phyloP scores from a whole-genome alignment of 2,329 filamentous ascomycete species.

The Aspergillus pseudoglaucus region DNA sequence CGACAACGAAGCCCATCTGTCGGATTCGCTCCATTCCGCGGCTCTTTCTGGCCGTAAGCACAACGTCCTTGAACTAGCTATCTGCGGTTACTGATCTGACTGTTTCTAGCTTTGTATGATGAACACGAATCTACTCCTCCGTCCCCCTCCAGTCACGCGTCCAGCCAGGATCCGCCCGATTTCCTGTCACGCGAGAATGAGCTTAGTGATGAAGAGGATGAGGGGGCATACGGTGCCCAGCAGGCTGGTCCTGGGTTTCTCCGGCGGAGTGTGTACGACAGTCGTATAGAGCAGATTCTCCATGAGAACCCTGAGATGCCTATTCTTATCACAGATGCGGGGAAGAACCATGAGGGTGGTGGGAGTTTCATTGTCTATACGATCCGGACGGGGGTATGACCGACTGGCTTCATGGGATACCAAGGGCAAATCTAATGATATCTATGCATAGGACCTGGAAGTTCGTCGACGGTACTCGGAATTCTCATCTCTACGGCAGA shows the following conservation, averaged over 20 bases:
- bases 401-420: background rate
- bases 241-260: constrained; percentile 47
- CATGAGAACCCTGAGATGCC: constrained; percentile 88
- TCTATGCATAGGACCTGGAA: constrained; percentile 68
- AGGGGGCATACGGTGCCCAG: constrained; percentile 42
- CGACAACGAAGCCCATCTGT: constrained; percentile 74
- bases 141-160: constrained; percentile 67
- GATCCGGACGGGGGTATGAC: constrained; percentile 79
- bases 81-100: constrained; percentile 4
- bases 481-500: constrained; percentile 83
- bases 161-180: constrained; percentile 59
- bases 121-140: constrained; percentile 53
- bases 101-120: constrained; percentile 48
- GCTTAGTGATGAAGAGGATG: constrained; percentile 55
- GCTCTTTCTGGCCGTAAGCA: constrained; percentile 48
- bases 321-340: constrained; percentile 88
- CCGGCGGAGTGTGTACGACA: constrained; percentile 80
- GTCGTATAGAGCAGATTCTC: constrained; percentile 92
- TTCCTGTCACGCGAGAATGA: constrained; percentile 48
- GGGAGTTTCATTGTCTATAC: constrained; percentile 96
- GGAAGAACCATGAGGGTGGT: constrained; percentile 88
- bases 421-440: constrained; percentile 4
- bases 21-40: constrained; percentile 58
- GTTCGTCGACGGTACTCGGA: constrained; percentile 94
- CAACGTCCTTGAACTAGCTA: background rate